Conservation (phyloP, 768 basidiomycete species). For the Kwoniella shandongensis region DNA sequence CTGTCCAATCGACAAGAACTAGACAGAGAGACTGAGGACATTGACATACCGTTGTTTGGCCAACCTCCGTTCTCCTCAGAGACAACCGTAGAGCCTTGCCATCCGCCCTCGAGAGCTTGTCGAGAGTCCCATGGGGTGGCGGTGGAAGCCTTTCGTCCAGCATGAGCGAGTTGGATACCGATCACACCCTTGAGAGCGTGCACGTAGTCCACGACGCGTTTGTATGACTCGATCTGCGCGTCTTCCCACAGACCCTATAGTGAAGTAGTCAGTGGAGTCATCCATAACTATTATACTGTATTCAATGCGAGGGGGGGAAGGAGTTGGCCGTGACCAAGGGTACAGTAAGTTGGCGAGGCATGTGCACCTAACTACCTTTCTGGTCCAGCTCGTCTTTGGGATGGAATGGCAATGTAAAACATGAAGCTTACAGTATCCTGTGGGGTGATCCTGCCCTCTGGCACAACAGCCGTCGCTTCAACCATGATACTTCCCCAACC, state of each 20-base stretch:
- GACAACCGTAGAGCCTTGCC: conserved; percentile 54
- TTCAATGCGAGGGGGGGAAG: background rate
- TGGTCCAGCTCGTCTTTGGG: too few relatives aligned
- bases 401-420: background rate
- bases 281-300: background rate
- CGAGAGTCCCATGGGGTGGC: conserved; percentile 66
- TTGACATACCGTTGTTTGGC: conserved; percentile 61
- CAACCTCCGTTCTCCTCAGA: conserved; percentile 65
- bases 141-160: conserved; percentile 75
- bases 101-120: conserved; percentile 29
- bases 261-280: background rate
- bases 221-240: conserved; percentile 68
- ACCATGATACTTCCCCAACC: conserved; percentile 70
- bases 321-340: background rate
- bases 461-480: conserved; percentile 72
- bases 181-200: conserved; percentile 70
- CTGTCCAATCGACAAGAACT: background rate
- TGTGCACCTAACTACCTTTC: too few relatives aligned
- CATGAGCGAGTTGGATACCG: conserved; percentile 78
- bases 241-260: conserved; percentile 69
- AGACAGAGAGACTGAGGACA: too few relatives aligned
- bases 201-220: conserved; percentile 70
- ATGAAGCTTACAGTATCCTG: conserved; percentile 60
- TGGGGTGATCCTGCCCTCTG: conserved; percentile 69
- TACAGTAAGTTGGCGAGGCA: background rate